Base-by-base conservation (phyloP, 768 basidiomycete species). In the Leccinum boreale region DNA sequence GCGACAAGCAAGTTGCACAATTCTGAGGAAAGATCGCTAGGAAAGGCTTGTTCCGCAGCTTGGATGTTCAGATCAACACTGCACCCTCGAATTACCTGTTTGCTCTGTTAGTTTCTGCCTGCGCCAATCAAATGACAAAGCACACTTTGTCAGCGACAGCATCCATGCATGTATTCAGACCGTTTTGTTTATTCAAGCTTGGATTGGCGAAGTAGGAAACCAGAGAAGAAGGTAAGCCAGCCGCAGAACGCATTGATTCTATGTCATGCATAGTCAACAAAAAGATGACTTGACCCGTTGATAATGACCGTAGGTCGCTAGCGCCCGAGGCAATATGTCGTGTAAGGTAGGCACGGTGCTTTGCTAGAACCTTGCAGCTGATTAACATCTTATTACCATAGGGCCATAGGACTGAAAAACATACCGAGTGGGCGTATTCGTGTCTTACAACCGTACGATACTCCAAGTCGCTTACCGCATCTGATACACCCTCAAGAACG, bases 381-480 rank as follows among this genome's bases (percentile, higher is more conserved):
- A 48, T 65, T 29, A 60, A 49, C 33, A 47, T 52, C n/a, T 31
- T n/a, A 19, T 12, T 19, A 12, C 53, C 31, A 36, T 17, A 42
- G 10, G 19, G 10, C 39, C 17, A 10, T n/a, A 39, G 8, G 29
- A 4, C 8, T n/a, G 14, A 23, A 48, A 46, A 53, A 21, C 84
- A 63, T 65, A 92, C 92, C 35, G 83, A 86, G 60, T 85, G 80
- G 0, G 86, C 85, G 64, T 89, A 95, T 65, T 95, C 93, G 64
- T 89, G 88, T 17, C 94, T 80, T 52, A 98, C 82, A 28, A 94
- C 87, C 4, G 93, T 88, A 67, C 93, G 95, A 68, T 95, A 97
- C 71, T 96, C 94, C 23, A 98, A 79, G 59, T 94, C 93, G 63
- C 90, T 92, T 17, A 87, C 86, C 17, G 86, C 87, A 67, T 96